phyloP scores from a whole-genome alignment of 805 yeast species.

The Torulaspora delbrueckii region DNA sequence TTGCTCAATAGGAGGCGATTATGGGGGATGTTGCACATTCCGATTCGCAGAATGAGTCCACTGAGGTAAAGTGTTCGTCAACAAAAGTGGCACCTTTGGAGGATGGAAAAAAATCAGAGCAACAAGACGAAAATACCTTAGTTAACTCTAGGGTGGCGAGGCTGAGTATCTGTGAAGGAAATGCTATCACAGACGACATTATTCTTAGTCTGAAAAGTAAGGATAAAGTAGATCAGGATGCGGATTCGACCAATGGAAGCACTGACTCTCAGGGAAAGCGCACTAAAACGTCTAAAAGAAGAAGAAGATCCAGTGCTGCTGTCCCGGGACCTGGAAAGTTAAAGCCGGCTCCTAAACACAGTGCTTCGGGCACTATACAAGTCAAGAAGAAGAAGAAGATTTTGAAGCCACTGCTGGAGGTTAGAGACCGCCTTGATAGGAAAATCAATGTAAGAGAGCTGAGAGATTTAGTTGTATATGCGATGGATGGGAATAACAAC shows the following conservation, averaged over 20 bases:
- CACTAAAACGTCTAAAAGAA: slow-evolving; percentile 8
- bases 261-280: slow-evolving; percentile 1
- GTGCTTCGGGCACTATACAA: slow-evolving; percentile 6
- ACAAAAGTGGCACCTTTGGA: neutral
- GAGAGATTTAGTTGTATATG: slow-evolving; percentile 43
- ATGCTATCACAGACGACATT: slow-evolving; percentile 12
- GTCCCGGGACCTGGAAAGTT: slow-evolving; percentile 8
- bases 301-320: slow-evolving; percentile 32
- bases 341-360: slow-evolving; percentile 10
- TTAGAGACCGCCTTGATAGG: slow-evolving; percentile 27
- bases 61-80: neutral
- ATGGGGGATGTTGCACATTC: slow-evolving; percentile 6
- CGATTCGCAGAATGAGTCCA: slow-evolving; percentile 14
- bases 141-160: slow-evolving; percentile 25
- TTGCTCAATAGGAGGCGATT: neutral
- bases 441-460: slow-evolving; percentile 39
- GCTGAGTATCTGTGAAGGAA: slow-evolving; percentile 25
- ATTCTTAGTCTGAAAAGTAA: slow-evolving; percentile 7
- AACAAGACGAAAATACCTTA: slow-evolving; percentile 7
- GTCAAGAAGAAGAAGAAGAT: slow-evolving; percentile 35
- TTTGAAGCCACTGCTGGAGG: slow-evolving; percentile 34
- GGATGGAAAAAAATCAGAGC: neutral
- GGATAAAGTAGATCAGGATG: neutral
- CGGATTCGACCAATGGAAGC: slow-evolving; percentile 8
- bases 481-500: slow-evolving; percentile 39